A percentile compares a stretch with the other conserved stretches of the same genome.
Evolutionary conservation across 352 stramenopile genomes (phyloP).

Genomic region (Phytophthora fragariaefolia): DNA sequence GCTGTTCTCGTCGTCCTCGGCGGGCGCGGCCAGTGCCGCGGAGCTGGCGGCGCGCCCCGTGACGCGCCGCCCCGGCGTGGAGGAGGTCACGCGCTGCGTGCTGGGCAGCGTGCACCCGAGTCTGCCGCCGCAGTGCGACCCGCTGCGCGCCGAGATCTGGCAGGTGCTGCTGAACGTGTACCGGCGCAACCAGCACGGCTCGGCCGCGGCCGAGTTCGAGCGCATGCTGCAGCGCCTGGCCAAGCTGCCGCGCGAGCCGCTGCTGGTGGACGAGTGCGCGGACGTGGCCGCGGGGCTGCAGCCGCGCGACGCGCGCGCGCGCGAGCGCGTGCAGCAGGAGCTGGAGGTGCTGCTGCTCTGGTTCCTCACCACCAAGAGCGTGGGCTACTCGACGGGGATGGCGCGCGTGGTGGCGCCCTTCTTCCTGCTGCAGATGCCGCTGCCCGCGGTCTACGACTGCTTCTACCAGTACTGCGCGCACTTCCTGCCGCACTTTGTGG

Average conservation of each 20-base stretch:
- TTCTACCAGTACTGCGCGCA: conserved; percentile 86
- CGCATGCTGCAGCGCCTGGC: conserved; percentile 68
- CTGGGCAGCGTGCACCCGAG: conserved; percentile 52
- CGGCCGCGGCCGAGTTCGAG: conserved; percentile 75
- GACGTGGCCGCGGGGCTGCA: conserved; percentile 52
- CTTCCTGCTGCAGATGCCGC: conserved; percentile 71
- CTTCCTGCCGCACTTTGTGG: conserved; percentile 79
- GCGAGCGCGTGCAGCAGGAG: conserved; percentile 58
- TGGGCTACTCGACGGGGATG: conserved; percentile 78
- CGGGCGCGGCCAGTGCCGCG: conserved; percentile 1
- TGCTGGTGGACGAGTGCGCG: conserved; percentile 64
- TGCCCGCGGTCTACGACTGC: conserved; percentile 86
- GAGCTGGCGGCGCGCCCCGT: conserved; percentile 47
- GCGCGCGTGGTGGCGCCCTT: conserved; percentile 77
- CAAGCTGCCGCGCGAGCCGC: conserved; percentile 68
- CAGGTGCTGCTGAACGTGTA: conserved; percentile 85
- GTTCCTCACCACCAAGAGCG: conserved; percentile 84
- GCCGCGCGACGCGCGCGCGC: conserved; percentile 20
- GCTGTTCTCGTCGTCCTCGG: conserved; percentile 52
- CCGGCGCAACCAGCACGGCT: conserved; percentile 78
- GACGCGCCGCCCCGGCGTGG: conserved; percentile 75
- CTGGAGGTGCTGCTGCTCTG: conserved; percentile 81
- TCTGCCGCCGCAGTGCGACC: conserved; percentile 57
- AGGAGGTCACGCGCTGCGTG: conserved; percentile 74
- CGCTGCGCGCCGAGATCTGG: conserved; percentile 77